Percentiles rank a stretch among this genome's conserved stretches.
Evolutionary conservation across 2,329 filamentous ascomycete genomes (phyloP).

Genomic region (Trichoderma polysporum): DNA sequence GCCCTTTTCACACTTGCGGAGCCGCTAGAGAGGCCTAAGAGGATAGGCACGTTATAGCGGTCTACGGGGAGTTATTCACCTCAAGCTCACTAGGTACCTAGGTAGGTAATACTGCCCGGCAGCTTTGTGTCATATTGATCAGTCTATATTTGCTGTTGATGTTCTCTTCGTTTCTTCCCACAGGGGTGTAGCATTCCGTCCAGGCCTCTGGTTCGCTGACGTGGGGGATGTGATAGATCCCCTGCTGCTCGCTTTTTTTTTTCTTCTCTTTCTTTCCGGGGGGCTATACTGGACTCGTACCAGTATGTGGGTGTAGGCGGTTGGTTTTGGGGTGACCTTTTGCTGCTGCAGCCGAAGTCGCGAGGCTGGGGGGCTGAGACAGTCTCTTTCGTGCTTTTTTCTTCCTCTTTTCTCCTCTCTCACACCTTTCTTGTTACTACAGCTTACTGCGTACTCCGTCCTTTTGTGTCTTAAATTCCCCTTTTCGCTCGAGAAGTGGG

Average conservation of each 20-base stretch:
- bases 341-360: background rate
- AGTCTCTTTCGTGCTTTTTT: background rate
- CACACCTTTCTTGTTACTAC: background rate
- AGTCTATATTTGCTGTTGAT: background rate
- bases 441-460: background rate
- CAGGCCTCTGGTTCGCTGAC: background rate
- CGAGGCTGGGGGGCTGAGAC: constrained; percentile 13
- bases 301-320: background rate
- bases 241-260: background rate
- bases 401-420: background rate
- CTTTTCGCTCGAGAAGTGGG: background rate
- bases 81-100: too few relatives aligned
- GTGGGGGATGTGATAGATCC: constrained; percentile 7
- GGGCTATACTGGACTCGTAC: too few relatives aligned
- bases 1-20: background rate
- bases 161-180: background rate
- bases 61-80: background rate
- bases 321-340: background rate
- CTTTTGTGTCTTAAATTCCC: background rate
- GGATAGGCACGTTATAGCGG: background rate
- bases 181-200: background rate
- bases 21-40: background rate
- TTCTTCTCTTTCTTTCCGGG: background rate
- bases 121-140: background rate
- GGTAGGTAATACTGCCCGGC: too few relatives aligned